Conservation (phyloP, 805 yeast species). For the Wickerhamiella vanderwaltii region DNA sequence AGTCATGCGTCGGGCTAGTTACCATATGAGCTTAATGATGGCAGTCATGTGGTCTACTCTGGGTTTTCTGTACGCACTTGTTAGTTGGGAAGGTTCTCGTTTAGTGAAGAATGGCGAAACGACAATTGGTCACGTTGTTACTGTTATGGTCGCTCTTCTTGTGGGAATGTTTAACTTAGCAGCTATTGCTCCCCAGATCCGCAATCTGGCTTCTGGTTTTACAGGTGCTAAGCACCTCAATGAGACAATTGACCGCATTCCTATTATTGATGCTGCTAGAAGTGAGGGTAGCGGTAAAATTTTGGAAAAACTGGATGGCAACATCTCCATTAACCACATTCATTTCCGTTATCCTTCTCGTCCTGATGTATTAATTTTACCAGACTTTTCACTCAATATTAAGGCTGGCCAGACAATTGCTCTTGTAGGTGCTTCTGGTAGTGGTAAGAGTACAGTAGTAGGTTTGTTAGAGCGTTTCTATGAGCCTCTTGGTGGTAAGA, state of each 20-base stretch:
- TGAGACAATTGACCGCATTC: slow-evolving; percentile 25
- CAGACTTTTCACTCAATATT: slow-evolving; percentile 24
- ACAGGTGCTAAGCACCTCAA: slow-evolving; percentile 26
- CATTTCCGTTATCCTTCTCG: slow-evolving; percentile 27
- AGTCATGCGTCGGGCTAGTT: background rate
- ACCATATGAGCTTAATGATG: slow-evolving; percentile 19
- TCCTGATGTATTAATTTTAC: slow-evolving; percentile 23
- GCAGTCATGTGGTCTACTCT: slow-evolving; percentile 21
- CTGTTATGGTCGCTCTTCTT: slow-evolving; percentile 19
- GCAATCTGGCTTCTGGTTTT: slow-evolving; percentile 20
- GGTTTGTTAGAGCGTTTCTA: slow-evolving; percentile 76
- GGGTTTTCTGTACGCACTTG: slow-evolving; percentile 23
- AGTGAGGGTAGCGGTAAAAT: slow-evolving; percentile 18
- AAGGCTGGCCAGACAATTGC: slow-evolving; percentile 82
- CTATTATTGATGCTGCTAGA: slow-evolving; percentile 23
- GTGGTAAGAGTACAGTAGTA: slow-evolving; percentile 81
- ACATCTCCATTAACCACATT: slow-evolving; percentile 22
- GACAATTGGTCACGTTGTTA: slow-evolving; percentile 13
- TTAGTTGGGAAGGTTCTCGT: slow-evolving; percentile 26
- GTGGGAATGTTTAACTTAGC: slow-evolving; percentile 26
- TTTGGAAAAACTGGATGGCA: slow-evolving; percentile 29
- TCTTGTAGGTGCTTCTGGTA: slow-evolving; percentile 85
- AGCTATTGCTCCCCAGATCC: slow-evolving; percentile 22
- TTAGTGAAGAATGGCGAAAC: slow-evolving; percentile 17
- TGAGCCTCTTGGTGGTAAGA: slow-evolving; percentile 59